Base-by-base conservation (phyloP, 192 early-diverging fungal genomes). In the Mycoemilia scoparia region DNA sequence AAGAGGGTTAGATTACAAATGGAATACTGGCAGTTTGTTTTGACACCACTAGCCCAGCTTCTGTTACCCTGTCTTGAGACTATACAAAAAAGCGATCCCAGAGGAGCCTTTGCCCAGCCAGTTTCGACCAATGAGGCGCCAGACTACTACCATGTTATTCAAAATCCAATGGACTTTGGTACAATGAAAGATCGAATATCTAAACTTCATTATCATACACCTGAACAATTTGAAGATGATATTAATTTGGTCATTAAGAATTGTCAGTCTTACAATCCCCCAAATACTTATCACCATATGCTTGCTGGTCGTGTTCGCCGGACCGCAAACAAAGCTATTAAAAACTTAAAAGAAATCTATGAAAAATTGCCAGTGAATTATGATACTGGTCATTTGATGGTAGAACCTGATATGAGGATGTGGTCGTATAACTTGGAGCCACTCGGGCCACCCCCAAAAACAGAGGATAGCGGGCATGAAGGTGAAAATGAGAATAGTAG, bases 131-230 rank as follows among this genome's bases (percentile, higher is more conserved):
- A 62, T 5, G 50, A 69, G 20, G 80, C 75, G 0, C 72, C 83
- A 0, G 87, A 91, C 39, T 91, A 91, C 56, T 38, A 51, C n/a
- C 48, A 66, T 5, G 41, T 79, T 26, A 68, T 91, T 21, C 57
- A 46, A 18, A 29, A 60, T 6, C 84, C 87, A 0, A 91, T 91
- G 84, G 77, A 77, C 32, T 78, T 87, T 35, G 48, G 52, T 21
- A 76, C 66, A 0, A 73, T 91, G 24, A 22, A 50, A 8, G 40
- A 55, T 3, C 77, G 74, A 41, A 20, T 87, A 8, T 51, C 64
- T 10, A 39, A 29, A 2, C 57, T 65, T 26, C 38, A 54, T 34
- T 91, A 91, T 43, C 23, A 34, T 0, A 29, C 45, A 1, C n/a
- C 86, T 7, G 57, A 73, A 0, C 55, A 41, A 8, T 76, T 87